Evolutionary conservation across 2,329 filamentous ascomycete genomes (phyloP), one percentile per base, ranked within the genome.

Genomic region (Didymella pinodella): DNA sequence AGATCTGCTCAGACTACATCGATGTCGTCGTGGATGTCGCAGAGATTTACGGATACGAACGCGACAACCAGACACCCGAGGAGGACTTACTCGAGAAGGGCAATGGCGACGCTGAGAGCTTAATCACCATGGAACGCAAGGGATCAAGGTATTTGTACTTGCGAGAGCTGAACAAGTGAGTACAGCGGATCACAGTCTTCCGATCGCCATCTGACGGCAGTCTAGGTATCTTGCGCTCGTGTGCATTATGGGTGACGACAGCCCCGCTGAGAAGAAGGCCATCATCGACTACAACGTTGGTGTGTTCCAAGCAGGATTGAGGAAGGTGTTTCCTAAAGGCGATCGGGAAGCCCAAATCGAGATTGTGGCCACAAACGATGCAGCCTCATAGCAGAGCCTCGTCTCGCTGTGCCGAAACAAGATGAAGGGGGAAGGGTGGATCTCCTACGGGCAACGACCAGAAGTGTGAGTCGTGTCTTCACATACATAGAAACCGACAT

Each of bases 1-100:
- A 98, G 80, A 96, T 98, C 73, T 99, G 95, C 80, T 96, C 92
- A 48, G 95, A 99, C 75, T 98, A 97, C 75, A 97, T 99, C 68
- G 95, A 99, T 76, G 93, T 98, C 61, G 96, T 99, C 62, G 94
- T 98, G 58, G 95, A 99, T 75, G 90, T 98, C 53, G 95, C 92
- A 28, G 94, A 98, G 74, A 90, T 99, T 38, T 99, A 97, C 74
- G 94, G 93, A 45, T 98, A 85, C 84, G 82, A 85, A 63, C 78
- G 84, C 32, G 63, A 67, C 4, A 65, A 71, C 16, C 51, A 52
- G 8, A 52, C 38, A 28, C 57, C 52, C 6, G 68, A 71, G 26
- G 54, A 64, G 4, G 66, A 71, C 20, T 66, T 76, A 40, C 73
- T 76, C 71, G 80, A 80, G 64, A 76, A 70, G 20, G 78, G 78